Conservation (phyloP, 352 stramenopile genomes). For the Globisporangium nunn region DNA sequence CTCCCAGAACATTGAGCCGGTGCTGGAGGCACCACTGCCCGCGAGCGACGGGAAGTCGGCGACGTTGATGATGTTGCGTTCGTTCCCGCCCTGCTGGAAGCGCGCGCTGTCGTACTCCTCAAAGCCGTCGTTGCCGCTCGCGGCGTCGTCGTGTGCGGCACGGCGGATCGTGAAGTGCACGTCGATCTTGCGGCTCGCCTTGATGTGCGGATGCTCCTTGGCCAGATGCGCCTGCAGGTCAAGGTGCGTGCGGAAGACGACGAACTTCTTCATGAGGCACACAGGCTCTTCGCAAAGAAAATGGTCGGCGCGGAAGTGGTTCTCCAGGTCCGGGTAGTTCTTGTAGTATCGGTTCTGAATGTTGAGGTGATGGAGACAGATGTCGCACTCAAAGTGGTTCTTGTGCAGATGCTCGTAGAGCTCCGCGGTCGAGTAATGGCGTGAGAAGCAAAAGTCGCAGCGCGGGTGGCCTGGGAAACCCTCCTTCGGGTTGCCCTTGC, state of each 20-base stretch:
- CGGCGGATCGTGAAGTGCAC: conserved; percentile 79
- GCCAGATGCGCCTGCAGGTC: conserved; percentile 82
- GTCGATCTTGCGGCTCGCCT: conserved; percentile 81
- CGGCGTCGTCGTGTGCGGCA: conserved; percentile 29
- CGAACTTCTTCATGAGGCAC: conserved; percentile 85
- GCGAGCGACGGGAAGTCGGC: conserved; percentile 81
- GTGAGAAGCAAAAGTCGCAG: conserved; percentile 86
- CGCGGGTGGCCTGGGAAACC: conserved; percentile 82
- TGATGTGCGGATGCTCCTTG: conserved; percentile 77
- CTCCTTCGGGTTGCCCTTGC: conserved; percentile 56
- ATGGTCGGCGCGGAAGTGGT: conserved; percentile 87
- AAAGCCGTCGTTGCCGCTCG: conserved; percentile 24
- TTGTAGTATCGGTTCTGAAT: conserved; percentile 90
- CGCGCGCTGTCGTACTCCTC: conserved; percentile 31
- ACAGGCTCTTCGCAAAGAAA: conserved; percentile 81
- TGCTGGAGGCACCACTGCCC: conserved; percentile 9
- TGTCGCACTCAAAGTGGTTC: conserved; percentile 90
- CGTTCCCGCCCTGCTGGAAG: conserved; percentile 21
- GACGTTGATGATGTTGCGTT: conserved; percentile 68
- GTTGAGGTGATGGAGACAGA: conserved; percentile 70
- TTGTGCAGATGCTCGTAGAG: conserved; percentile 88
- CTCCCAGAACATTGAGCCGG: conserved; percentile 57
- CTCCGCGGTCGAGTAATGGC: conserved; percentile 83
- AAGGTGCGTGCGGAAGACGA: conserved; percentile 85
- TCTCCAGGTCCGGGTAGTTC: conserved; percentile 88